Base-by-base conservation (phyloP, 257 asterid genomes). In the Catharanthus roseus region DNA sequence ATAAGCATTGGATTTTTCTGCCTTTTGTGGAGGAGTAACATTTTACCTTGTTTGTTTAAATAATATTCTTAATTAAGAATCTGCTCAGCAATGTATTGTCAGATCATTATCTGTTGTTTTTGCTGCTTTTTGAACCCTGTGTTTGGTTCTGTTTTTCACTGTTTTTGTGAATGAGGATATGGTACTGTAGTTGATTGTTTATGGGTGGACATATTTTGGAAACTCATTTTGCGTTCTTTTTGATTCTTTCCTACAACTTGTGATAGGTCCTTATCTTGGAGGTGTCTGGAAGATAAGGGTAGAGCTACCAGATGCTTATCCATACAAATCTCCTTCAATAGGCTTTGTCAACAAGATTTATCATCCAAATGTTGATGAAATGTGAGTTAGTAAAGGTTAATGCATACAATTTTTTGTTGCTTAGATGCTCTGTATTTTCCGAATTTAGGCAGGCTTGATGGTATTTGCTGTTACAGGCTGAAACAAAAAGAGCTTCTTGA, bases 331-430 rank as follows among this genome's bases (percentile, higher is more conserved):
- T 71, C 98, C 97, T 26, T 90, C 97, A 24, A 88, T 92, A 75
- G 97, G 95, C 33, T 92, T 92, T 77, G 79, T 88, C 34, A 90
- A 90, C 73, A 92, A 87, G 85, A 92, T 92, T 66, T 92, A 89
- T 78, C 98, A 92, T 83, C 98, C 98, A 18, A 92, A 92, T 73
- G 96, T 92, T 50, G 98, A 92, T 83, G 98, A 90, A 31, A 85
- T 85, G 98, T 92, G 87, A 86, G 98, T 85, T 70, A 33, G 31
- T 67, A 69, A 41, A 44, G 68, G 10, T 44, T 47, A 71, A 24
- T 57, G 42, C 36, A 54, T 31, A 10, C 19, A 31, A 26, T 55
- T 55, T 67, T n/a, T 6, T 56, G n/a, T 24, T 45, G 47, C 23
- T 54, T 65, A 31, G 36, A 34, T 67, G 10, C 10, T 3, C 36